Conservation (phyloP, 2,329 filamentous ascomycete genomes). For the Scedosporium aurantiacum region DNA sequence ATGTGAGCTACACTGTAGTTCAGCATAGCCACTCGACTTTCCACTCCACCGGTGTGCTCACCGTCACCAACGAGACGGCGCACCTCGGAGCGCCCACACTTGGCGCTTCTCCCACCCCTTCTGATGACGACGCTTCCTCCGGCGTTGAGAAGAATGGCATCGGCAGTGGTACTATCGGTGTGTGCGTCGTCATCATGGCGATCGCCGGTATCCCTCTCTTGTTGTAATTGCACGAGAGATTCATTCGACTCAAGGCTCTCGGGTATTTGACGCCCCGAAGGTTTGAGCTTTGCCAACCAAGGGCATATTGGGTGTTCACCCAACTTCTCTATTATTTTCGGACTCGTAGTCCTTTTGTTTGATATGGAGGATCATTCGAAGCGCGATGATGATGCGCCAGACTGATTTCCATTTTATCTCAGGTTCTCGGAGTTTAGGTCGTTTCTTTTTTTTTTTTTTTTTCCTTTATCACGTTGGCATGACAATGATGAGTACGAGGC, state of each 20-base stretch:
- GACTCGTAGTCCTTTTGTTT: too few species aligned
- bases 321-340: neutral
- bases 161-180: neutral
- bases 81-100: neutral
- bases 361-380: neutral
- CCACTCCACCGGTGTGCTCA: neutral
- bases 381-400: too few species aligned
- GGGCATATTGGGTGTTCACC: neutral
- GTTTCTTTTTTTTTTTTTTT: neutral
- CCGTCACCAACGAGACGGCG: neutral
- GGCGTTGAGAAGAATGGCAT: neutral
- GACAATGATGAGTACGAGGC: too few species aligned
- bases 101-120: neutral
- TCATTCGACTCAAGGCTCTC: too few species aligned
- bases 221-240: too few species aligned
- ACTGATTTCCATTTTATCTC: too few species aligned
- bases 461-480: neutral
- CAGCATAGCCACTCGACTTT: neutral
- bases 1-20: neutral
- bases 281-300: too few species aligned
- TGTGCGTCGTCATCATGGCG: neutral
- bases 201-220: neutral
- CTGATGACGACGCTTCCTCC: neutral
- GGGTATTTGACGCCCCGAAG: too few species aligned
- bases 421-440: neutral